Base-by-base conservation (phyloP, 495 filamentous ascomycete species). In the Opeltia flavorubescens region DNA sequence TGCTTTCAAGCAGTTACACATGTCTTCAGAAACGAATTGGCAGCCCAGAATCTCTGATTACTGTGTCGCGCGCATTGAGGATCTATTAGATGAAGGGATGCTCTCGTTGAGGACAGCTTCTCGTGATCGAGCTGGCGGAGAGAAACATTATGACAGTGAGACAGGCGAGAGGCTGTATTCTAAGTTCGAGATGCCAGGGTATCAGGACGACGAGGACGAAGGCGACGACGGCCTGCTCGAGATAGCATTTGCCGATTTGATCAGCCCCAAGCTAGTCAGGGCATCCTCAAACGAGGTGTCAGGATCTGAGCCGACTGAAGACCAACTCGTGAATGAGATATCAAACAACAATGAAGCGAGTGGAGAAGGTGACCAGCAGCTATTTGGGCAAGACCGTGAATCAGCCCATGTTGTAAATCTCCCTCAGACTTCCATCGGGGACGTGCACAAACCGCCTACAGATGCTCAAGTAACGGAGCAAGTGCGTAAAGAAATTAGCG, bases 21-120 rank as follows among this genome's bases (percentile, higher is more conserved):
- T 88, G 56, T 86, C 83, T 26, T 78, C 76, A 47, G 76, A 69
- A 11, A 86, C 81, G 7, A 81, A 76, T 23, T 94, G 86, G 82
- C 72, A 84, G 46, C 89, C 89, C 0, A 71, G 70, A 46, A 66
- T 93, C 33, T 77, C 76, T 2, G 72, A 69, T 2, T 80, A 78
- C 54, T 68, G 77, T 12, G 83, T 83, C 0, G 86, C 82, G 3
- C 63, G 78, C 23, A 65, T 94, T 13, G 59, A 72, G 13, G 74
- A 74, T 3, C 64, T 69, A 11, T 50, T 59, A 27, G 69, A 67
- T 17, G 59, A 70, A 18, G 66, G 66, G 3, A 55, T 56, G 4
- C 49, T 89, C 12, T 66, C 71, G 12, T 61, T 94, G 11, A 73
- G 65, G 26, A 72, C 91, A 4, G 86, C 86, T 4, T 72, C 73